These are phyloP conservation scores for Mrakia gelida DNA, from an alignment of 768 basidiomycete genomes.

Conservation along the genomic window DNA sequence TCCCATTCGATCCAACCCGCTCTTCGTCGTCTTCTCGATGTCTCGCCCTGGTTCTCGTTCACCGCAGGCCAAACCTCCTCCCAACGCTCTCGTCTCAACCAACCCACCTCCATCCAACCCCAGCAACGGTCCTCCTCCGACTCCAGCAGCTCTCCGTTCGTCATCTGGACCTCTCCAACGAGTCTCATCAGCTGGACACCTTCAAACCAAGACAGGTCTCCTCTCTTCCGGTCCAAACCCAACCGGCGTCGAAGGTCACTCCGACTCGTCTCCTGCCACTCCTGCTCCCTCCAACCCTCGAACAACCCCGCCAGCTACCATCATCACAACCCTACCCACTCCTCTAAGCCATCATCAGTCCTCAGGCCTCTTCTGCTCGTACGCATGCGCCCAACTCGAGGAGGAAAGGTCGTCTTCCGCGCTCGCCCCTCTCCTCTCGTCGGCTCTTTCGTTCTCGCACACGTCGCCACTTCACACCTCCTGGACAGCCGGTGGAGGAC, in stretches of 20 bases:
- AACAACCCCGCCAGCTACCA: background rate
- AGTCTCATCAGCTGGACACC: no score
- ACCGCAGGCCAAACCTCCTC: background rate
- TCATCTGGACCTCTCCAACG: background rate
- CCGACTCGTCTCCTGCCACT: slow-evolving; percentile 2
- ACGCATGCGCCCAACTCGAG: slow-evolving; percentile 11
- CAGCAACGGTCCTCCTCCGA: background rate
- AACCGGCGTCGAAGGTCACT: background rate
- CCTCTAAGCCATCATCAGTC: background rate
- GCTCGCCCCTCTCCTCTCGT: slow-evolving; percentile 9
- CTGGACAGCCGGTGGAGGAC: background rate
- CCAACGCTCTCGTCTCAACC: background rate
- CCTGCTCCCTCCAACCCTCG: background rate
- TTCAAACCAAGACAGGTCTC: background rate
- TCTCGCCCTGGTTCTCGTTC: background rate
- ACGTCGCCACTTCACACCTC: background rate
- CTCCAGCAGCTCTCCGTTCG: background rate
- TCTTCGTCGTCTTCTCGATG: background rate
- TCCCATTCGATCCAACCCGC: background rate
- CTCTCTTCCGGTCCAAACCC: background rate
- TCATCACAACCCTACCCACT: background rate
- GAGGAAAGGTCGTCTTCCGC: slow-evolving; percentile 10
- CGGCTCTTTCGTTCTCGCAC: slow-evolving; percentile 7
- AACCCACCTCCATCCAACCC: background rate
- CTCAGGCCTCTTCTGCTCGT: slow-evolving; percentile 14